phyloP scores from a whole-genome alignment of 2,329 filamentous ascomycete genomes.

The Orbilia javanica region DNA sequence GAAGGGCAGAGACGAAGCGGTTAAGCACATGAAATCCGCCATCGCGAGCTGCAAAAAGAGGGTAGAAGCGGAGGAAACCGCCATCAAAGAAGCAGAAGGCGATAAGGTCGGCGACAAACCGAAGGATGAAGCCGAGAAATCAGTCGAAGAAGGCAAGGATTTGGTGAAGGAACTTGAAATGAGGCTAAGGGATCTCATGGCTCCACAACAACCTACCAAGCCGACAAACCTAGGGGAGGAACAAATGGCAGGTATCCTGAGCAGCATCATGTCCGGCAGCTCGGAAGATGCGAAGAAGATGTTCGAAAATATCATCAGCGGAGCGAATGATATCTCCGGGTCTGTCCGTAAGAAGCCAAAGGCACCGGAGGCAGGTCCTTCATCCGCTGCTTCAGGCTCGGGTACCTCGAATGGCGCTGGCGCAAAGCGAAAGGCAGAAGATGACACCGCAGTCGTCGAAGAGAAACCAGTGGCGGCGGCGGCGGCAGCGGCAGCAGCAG shows the following conservation, averaged over 20 bases:
- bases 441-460: slow-evolving; percentile 63
- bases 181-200: slow-evolving; percentile 69
- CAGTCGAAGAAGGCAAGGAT: slow-evolving; percentile 79
- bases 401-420: slow-evolving; percentile 35
- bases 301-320: slow-evolving; percentile 79
- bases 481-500: slow-evolving; percentile 7
- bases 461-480: slow-evolving; percentile 60
- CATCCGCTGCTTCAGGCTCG: slow-evolving; percentile 38
- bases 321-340: slow-evolving; percentile 79
- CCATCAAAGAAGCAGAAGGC: slow-evolving; percentile 67
- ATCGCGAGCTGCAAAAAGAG: slow-evolving; percentile 61
- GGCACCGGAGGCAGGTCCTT: slow-evolving; percentile 61
- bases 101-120: slow-evolving; percentile 65
- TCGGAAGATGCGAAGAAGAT: slow-evolving; percentile 73
- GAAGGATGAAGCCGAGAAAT: slow-evolving; percentile 72
- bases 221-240: slow-evolving; percentile 63
- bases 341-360: slow-evolving; percentile 76
- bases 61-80: slow-evolving; percentile 60
- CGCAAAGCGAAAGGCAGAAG: slow-evolving; percentile 66
- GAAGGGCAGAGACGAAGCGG: slow-evolving; percentile 66
- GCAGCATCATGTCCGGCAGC: slow-evolving; percentile 74
- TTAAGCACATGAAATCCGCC: slow-evolving; percentile 61
- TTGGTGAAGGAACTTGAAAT: slow-evolving; percentile 83
- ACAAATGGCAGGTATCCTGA: slow-evolving; percentile 73
- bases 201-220: slow-evolving; percentile 23